Evolutionary conservation across 2,329 filamentous ascomycete species (phyloP).

Genomic region (Aschersonia sp.): DNA sequence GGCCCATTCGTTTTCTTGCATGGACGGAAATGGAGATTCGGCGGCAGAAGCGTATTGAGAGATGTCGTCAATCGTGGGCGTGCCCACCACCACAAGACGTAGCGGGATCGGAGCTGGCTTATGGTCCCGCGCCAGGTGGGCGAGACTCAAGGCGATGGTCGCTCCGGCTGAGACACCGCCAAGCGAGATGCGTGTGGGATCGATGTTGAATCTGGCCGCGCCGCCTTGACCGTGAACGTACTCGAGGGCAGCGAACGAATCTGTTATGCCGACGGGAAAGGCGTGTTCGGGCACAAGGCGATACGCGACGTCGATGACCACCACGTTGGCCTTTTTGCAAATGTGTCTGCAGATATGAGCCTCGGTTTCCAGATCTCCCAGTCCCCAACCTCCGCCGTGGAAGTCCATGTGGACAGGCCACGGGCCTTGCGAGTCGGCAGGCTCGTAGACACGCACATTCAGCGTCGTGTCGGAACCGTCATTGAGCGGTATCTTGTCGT

Average conservation of each 20-base stretch:
- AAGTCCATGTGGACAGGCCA: constrained; percentile 34
- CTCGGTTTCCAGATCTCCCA: constrained; percentile 35
- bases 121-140: constrained; percentile 24
- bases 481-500: constrained; percentile 17
- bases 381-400: constrained; percentile 34
- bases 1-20: constrained; percentile 25
- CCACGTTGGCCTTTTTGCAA: constrained; percentile 25
- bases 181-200: constrained; percentile 21
- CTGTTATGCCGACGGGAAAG: constrained; percentile 32
- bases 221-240: constrained; percentile 20
- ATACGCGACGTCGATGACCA: constrained; percentile 36
- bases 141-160: constrained; percentile 21
- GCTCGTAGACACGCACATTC: constrained; percentile 29
- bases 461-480: constrained; percentile 12
- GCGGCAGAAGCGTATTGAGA: constrained; percentile 17
- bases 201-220: constrained; percentile 20
- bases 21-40: constrained; percentile 24
- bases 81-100: constrained; percentile 22
- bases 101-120: constrained; percentile 16
- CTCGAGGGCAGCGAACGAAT: constrained; percentile 30
- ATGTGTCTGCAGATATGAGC: constrained; percentile 32
- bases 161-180: constrained; percentile 32
- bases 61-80: constrained; percentile 24
- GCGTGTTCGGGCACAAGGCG: constrained; percentile 33
- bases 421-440: constrained; percentile 22